Evolutionary conservation across 2,329 filamentous ascomycete species (phyloP).

Genomic region (Stemphylium beticola): DNA sequence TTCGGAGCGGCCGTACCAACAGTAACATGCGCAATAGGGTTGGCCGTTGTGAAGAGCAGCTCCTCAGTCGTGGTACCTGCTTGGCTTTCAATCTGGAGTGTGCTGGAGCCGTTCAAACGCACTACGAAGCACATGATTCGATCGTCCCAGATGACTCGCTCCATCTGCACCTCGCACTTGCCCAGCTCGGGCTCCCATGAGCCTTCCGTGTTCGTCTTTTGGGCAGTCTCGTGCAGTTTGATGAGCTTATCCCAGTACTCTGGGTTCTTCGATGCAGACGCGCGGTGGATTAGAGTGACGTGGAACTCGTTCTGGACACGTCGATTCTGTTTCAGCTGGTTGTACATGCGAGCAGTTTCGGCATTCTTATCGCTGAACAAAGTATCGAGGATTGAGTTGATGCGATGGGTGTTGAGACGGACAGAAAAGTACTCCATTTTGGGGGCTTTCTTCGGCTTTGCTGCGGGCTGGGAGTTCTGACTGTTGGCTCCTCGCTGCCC

Average conservation of each 20-base stretch:
- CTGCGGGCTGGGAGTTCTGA: slow-evolving; percentile 33
- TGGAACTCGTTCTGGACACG: slow-evolving; percentile 89
- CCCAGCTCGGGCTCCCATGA: slow-evolving; percentile 63
- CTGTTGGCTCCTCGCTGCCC: slow-evolving; percentile 42
- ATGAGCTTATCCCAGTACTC: slow-evolving; percentile 78
- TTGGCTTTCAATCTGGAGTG: slow-evolving; percentile 24
- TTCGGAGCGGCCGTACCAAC: slow-evolving; percentile 76
- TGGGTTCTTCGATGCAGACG: slow-evolving; percentile 64
- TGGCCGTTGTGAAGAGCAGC: slow-evolving; percentile 66
- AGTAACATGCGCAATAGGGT: slow-evolving; percentile 84
- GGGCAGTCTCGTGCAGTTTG: slow-evolving; percentile 58
- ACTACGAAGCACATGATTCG: slow-evolving; percentile 92
- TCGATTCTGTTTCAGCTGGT: slow-evolving; percentile 72
- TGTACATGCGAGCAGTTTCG: slow-evolving; percentile 71
- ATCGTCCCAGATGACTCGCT: slow-evolving; percentile 79
- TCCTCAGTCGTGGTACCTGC: slow-evolving; percentile 54
- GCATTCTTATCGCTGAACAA: slow-evolving; percentile 67
- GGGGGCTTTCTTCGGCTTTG: slow-evolving; percentile 57
- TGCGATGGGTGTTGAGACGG: slow-evolving; percentile 57
- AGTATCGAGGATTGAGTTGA: slow-evolving; percentile 68
- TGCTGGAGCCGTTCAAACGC: slow-evolving; percentile 54
- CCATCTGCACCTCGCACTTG: slow-evolving; percentile 66
- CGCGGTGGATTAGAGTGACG: slow-evolving; percentile 89
- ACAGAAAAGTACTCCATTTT: slow-evolving; percentile 71
- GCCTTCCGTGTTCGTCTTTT: slow-evolving; percentile 45